Conservation (phyloP, 257 asterid genomes). For the Striga asiatica region DNA sequence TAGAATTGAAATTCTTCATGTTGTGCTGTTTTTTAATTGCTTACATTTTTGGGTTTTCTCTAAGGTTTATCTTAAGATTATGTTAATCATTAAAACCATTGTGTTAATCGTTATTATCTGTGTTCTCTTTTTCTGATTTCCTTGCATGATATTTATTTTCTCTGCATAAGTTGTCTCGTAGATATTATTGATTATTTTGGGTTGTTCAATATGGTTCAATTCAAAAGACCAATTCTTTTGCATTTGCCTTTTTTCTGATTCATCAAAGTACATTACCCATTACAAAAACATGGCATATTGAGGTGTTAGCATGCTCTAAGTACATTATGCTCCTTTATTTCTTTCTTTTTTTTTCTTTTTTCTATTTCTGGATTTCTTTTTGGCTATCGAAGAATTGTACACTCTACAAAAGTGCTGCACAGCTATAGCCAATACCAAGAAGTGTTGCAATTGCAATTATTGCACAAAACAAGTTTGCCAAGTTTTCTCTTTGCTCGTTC, state of each 20-base stretch:
- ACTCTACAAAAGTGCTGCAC: conserved; percentile 14
- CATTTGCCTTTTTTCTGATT: background rate
- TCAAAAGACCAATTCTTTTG: conserved; percentile 31
- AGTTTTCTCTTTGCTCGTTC: conserved; percentile 1
- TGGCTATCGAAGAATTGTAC: background rate
- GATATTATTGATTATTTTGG: background rate
- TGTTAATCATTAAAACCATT: background rate
- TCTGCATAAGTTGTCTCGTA: background rate
- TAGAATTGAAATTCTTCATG: too few relatives aligned
- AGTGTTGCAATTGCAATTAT: conserved; percentile 15
- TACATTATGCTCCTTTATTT: too few relatives aligned
- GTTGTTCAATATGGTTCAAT: too few relatives aligned
- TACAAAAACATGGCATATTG: background rate
- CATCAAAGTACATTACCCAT: background rate
- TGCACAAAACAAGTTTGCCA: conserved; percentile 8
- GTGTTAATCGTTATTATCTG: background rate
- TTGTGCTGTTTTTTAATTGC: background rate
- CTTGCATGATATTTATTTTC: background rate
- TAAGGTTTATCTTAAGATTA: background rate
- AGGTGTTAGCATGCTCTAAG: background rate
- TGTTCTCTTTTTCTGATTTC: background rate
- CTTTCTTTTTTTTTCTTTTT: too few relatives aligned
- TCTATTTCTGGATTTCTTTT: background rate
- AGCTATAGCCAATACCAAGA: conserved; percentile 13
- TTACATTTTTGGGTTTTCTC: background rate